These are phyloP conservation scores for Capsicum pubescens DNA, from an alignment of 257 asterid genomes.

Conservation along the genomic window DNA sequence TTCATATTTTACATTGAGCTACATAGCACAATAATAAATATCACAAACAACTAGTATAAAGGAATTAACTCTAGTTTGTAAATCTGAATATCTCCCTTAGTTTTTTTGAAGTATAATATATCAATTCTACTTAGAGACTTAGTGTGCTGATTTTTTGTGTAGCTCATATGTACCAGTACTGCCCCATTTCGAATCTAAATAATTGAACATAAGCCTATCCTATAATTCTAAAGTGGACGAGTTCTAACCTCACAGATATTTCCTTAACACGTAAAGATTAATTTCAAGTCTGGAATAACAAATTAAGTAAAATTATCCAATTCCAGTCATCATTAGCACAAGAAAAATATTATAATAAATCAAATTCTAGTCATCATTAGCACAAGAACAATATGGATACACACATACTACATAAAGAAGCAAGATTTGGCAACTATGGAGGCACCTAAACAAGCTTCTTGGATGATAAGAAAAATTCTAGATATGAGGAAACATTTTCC, in stretches of 20 bases:
- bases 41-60: background rate
- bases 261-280: background rate
- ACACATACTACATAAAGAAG: too few relatives aligned
- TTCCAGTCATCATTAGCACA: background rate
- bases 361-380: background rate
- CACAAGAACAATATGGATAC: too few relatives aligned
- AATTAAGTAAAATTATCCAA: background rate
- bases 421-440: too few relatives aligned
- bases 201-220: background rate
- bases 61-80: background rate
- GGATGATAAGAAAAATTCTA: too few relatives aligned
- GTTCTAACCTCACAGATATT: constrained; percentile 13
- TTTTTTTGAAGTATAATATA: background rate
- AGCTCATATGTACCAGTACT: background rate
- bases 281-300: background rate
- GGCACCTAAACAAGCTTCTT: too few relatives aligned
- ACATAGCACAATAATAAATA: constrained; percentile 13
- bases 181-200: background rate
- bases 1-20: background rate
- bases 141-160: background rate
- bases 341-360: background rate
- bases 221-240: background rate
- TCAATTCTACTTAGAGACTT: background rate
- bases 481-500: too few relatives aligned
- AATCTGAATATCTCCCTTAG: background rate